Base-by-base conservation (phyloP, 148 eudicot species). In the Silene conica region DNA sequence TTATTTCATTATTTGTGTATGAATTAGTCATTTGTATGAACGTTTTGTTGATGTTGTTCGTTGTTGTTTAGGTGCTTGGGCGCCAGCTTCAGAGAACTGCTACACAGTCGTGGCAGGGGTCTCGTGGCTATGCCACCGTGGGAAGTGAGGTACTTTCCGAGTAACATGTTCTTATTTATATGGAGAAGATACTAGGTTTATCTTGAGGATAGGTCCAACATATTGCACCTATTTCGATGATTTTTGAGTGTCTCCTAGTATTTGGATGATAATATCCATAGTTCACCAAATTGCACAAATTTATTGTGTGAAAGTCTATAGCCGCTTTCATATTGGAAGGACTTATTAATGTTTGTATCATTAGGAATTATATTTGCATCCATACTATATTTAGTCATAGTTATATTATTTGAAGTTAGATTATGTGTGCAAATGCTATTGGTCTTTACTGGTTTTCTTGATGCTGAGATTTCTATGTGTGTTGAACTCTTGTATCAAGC, bases 61-160 rank as follows among this genome's bases (percentile, higher is more conserved):
- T 71, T 48, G 0, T 71, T n/a, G 11, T 71, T 21, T 34, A 71
- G 74, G 74, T 71, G 64, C n/a, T 71, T 56, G 74, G 74, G 46
- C 74, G 74, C 50, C 74, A 71, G 8, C 20, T 71, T 19, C 74
- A 71, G 64, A 71, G 65, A 21, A 8, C 14, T 38, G 48, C 63
- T 71, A 65, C 64, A 57, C 64, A 11, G 52, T 31, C 34, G 34
- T 3, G 12, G 74, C 25, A 31, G 4, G 64, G 74, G 31, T 57
- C 25, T 26, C 65, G 64, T 71, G 26, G 74, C 11, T 71, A 71
- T 71, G 74, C 21, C 5, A 71, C 74, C 19, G 50, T 26, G 10
- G 74, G 52, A 10, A 19, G 28, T 19, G 74, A 71, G 74, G 74
- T 71, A 31, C 19, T 34, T 71, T 31, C 19, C 10, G 6, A 18